A percentile compares a stretch with the other conserved stretches of the same genome.
Conservation (phyloP, 2,329 filamentous ascomycete genomes). For the Aspergillus pseudoviridinutans region DNA sequence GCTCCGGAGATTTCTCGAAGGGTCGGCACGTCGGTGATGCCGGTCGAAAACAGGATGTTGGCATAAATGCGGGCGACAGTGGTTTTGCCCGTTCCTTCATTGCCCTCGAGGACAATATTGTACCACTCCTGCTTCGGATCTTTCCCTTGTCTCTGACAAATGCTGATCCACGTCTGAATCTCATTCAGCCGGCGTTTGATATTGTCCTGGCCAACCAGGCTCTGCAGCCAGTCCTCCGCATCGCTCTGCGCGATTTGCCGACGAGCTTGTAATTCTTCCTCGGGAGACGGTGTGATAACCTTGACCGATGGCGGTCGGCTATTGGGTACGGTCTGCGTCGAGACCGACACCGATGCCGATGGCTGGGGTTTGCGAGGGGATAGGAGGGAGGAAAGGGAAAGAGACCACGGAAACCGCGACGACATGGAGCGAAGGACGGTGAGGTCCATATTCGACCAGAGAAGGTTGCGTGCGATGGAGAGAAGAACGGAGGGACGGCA, state of each 20-base stretch:
- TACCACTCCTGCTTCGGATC: conserved; percentile 19
- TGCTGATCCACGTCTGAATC: conserved; percentile 18
- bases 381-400: not conserved
- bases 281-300: not conserved
- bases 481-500: not conserved
- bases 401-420: not conserved
- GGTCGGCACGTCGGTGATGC: conserved; percentile 10
- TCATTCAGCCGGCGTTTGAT: conserved; percentile 17
- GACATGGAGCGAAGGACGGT: not conserved
- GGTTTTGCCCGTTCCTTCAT: conserved; percentile 18
- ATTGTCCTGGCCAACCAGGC: conserved; percentile 14
- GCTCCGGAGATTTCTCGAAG: conserved; percentile 11
- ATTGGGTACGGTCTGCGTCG: not conserved
- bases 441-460: not conserved
- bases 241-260: conserved; percentile 8
- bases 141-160: conserved; percentile 17
- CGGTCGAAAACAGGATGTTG: conserved; percentile 17
- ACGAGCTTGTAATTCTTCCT: conserved; percentile 6
- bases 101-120: conserved; percentile 17
- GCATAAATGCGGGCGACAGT: conserved; percentile 17
- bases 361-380: not conserved
- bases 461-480: not conserved
- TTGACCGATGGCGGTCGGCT: not conserved
- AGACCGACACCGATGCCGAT: not conserved
- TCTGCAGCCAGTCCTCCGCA: conserved; percentile 11